Percentiles rank a stretch among this genome's conserved stretches.
phyloP scores from a whole-genome alignment of 768 basidiomycete genomes.

The Termitomyces sp. region DNA sequence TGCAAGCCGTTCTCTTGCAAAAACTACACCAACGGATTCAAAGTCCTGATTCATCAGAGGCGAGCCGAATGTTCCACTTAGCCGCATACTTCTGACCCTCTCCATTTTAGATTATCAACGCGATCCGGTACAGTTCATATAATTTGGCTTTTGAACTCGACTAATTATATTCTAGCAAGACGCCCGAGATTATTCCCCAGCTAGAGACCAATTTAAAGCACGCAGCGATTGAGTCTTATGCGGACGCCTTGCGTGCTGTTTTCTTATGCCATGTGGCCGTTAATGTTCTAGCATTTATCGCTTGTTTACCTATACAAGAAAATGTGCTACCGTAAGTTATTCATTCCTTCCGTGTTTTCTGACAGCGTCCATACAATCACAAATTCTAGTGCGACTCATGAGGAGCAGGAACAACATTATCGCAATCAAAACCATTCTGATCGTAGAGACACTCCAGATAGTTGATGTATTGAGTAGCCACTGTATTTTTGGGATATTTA shows the following conservation, averaged over 20 bases:
- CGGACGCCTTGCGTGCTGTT: constrained; percentile 73
- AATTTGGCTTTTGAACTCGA: not conserved
- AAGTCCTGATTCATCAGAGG: constrained; percentile 71
- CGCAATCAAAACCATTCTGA: constrained; percentile 34
- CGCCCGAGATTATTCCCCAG: constrained; percentile 65
- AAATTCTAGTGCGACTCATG: constrained; percentile 51
- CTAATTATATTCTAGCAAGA: constrained; percentile 46
- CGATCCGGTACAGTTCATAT: constrained; percentile 48
- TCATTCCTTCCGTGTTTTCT: not conserved
- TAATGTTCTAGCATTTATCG: constrained; percentile 63
- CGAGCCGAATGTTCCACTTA: constrained; percentile 31
- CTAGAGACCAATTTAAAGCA: constrained; percentile 51
- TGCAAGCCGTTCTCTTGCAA: constrained; percentile 73
- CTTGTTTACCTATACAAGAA: constrained; percentile 75
- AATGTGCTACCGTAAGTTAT: constrained; percentile 55
- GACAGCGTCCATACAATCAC: not conserved
- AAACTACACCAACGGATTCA: constrained; percentile 73
- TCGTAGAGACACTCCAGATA: constrained; percentile 21
- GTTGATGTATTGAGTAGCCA: constrained; percentile 21
- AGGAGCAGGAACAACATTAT: constrained; percentile 58
- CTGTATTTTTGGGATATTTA: constrained; percentile 18
- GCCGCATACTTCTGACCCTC: constrained; percentile 10
- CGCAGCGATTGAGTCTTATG: constrained; percentile 75
- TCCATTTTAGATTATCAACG: constrained; percentile 59
- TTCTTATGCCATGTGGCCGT: constrained; percentile 77